Conservation (phyloP, 2,329 filamentous ascomycete genomes). For the Aspergillus niger region DNA sequence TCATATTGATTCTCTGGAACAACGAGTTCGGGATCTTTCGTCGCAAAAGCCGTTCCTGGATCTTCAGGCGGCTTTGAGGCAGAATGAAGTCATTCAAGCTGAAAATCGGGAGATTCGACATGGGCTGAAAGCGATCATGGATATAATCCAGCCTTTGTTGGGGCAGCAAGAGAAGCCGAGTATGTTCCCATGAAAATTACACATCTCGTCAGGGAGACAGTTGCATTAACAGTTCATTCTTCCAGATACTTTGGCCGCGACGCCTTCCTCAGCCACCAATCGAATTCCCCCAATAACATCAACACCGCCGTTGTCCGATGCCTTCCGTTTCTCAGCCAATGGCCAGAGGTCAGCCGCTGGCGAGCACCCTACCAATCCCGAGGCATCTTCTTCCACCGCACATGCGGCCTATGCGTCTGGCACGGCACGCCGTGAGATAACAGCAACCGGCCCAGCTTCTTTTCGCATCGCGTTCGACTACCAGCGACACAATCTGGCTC, state of each 20-base stretch:
- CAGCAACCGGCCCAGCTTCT: constrained; percentile 29
- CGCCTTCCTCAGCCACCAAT: constrained; percentile 20
- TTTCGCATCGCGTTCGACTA: constrained; percentile 46
- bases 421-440: constrained; percentile 27
- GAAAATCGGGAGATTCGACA: constrained; percentile 79
- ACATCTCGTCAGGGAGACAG: not conserved
- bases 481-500: constrained; percentile 47
- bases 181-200: constrained; percentile 25
- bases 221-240: not conserved
- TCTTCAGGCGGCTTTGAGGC: constrained; percentile 71
- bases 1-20: constrained; percentile 74
- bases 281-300: constrained; percentile 22
- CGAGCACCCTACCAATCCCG: constrained; percentile 31
- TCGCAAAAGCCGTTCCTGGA: constrained; percentile 82
- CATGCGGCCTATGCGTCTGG: constrained; percentile 25
- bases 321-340: constrained; percentile 25
- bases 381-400: constrained; percentile 32
- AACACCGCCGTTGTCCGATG: constrained; percentile 31
- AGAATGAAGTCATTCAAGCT: constrained; percentile 74
- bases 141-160: constrained; percentile 51
- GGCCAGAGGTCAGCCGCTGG: constrained; percentile 20
- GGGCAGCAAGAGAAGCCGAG: constrained; percentile 47
- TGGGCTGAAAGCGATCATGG: constrained; percentile 66
- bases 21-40: constrained; percentile 72
- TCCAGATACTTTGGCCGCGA: constrained; percentile 18